Base-by-base conservation (phyloP, 371 early-diverging fungal genomes). In the Basidiobolus meristosporus region DNA sequence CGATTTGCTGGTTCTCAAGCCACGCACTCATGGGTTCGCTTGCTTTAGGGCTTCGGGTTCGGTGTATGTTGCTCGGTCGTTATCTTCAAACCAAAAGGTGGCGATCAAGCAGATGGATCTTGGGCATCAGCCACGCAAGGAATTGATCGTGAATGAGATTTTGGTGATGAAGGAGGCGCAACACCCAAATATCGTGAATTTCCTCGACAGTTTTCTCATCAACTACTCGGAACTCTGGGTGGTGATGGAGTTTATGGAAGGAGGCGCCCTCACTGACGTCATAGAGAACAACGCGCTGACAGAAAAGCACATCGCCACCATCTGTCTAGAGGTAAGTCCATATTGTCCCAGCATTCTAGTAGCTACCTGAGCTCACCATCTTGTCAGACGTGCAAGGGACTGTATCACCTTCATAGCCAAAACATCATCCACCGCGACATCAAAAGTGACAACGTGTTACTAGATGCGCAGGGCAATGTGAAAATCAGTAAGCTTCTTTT, bases 231-330 rank as follows among this genome's bases (percentile, higher is more conserved):
- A 92, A 23, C 60, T 97, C 39, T 97, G 98, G 98, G 91, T 97
- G 5, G 79, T 97, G 17, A 90, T 97, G 90, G 98, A 97, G 61
- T 90, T 78, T 62, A 97, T 97, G 96, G 91, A 93, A 56, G 96
- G 92, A 22, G 98, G 98, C 26, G 76, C 93, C 7, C 58, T 97
- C 56, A 97, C 93, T 4, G 96, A 97, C 52, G 80, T 93, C 17
- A 90, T 97, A 55, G 93, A 92, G 45, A 77, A 81, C 60, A 88
- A 84, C 54, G 73, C 75, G 36, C 65, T 97, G 68, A 68, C 71
- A 16, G 96, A 97, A 61, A 59, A 65, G 26, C 90, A 95, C 54
- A 95, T 95, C 39, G 79, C 95, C 3, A 76, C 83, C 28, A 79
- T 97, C 19, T 80, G 87, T 37, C 60, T 67, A 19, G 92, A 95